Percentiles rank a stretch among this genome's conserved stretches.
Evolutionary conservation across 2,329 filamentous ascomycete species (phyloP).

Genomic region (Fonsecaea pugnacius): DNA sequence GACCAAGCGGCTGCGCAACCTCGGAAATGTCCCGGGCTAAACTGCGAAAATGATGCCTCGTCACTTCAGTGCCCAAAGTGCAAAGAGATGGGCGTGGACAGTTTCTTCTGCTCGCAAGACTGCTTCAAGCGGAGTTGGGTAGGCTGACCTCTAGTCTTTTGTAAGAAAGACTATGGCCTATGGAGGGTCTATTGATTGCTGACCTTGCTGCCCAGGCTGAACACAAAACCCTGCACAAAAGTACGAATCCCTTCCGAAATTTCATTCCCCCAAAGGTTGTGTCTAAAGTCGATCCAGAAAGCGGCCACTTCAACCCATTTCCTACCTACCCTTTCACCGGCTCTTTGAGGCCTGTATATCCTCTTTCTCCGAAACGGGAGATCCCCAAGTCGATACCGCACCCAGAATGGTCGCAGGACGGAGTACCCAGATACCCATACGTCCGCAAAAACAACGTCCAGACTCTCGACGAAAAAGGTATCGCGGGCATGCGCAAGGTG

Average conservation of each 20-base stretch:
- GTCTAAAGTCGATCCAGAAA: constrained; percentile 90
- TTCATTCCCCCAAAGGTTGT: constrained; percentile 78
- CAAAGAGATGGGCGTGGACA: constrained; percentile 85
- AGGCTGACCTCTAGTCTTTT: constrained; percentile 47
- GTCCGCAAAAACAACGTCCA: constrained; percentile 78
- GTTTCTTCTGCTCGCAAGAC: constrained; percentile 96
- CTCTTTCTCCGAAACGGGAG: constrained; percentile 71
- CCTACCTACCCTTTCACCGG: constrained; percentile 85
- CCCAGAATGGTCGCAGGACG: constrained; percentile 87
- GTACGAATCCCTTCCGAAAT: constrained; percentile 74
- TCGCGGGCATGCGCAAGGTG: constrained; percentile 90
- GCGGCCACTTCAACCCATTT: constrained; percentile 88
- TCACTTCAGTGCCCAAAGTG: constrained; percentile 92
- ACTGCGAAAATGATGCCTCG: constrained; percentile 86
- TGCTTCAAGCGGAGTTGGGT: constrained; percentile 99
- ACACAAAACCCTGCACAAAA: constrained; percentile 85
- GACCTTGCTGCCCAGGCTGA: constrained; percentile 60
- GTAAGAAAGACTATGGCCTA: constrained; percentile 29
- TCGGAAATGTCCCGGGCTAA: constrained; percentile 71
- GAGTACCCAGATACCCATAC: constrained; percentile 71
- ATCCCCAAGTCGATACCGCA: constrained; percentile 79
- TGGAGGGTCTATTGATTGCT: constrained; percentile 13
- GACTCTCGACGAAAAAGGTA: constrained; percentile 76
- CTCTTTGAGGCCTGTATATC: constrained; percentile 81
- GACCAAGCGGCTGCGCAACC: constrained; percentile 41